phyloP scores from a whole-genome alignment of 108 stramenopile species.

The Schizochytrium sp. region DNA sequence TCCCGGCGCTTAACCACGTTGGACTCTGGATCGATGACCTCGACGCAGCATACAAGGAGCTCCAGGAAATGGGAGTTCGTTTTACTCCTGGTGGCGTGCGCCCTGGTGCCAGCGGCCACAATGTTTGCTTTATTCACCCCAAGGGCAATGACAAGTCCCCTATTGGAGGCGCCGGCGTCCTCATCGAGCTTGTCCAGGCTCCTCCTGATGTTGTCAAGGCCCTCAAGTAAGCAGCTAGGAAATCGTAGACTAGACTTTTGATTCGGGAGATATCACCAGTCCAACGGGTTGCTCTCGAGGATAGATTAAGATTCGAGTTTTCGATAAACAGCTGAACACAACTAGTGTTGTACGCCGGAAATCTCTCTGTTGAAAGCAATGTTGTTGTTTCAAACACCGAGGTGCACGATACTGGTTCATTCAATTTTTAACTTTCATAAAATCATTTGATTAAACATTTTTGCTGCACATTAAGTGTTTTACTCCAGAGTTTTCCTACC shows the following conservation, averaged over 20 bases:
- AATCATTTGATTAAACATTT: too few relatives aligned
- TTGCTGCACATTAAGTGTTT: too few relatives aligned
- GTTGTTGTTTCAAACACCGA: too few relatives aligned
- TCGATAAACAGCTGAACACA: too few relatives aligned
- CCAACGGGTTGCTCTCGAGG: too few relatives aligned
- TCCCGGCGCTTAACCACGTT: slow-evolving; percentile 93
- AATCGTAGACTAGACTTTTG: background rate
- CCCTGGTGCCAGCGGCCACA: slow-evolving; percentile 90
- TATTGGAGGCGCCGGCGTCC: slow-evolving; percentile 89
- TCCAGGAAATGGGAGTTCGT: slow-evolving; percentile 83
- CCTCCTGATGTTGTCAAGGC: slow-evolving; percentile 83
- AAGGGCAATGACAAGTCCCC: slow-evolving; percentile 89
- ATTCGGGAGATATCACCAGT: too few relatives aligned
- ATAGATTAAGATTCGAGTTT: too few relatives aligned
- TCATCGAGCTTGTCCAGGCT: slow-evolving; percentile 97
- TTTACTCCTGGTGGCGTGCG: slow-evolving; percentile 93
- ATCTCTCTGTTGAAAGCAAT: too few relatives aligned
- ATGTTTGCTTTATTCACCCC: slow-evolving; percentile 97
- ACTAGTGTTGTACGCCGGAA: too few relatives aligned
- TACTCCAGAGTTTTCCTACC: too few relatives aligned
- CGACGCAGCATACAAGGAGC: slow-evolving; percentile 84
- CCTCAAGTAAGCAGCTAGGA: slow-evolving; percentile 16
- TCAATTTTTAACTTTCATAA: too few relatives aligned
- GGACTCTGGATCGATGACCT: slow-evolving; percentile 97
- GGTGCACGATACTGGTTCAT: too few relatives aligned